These are phyloP conservation scores for Populus tomentosa DNA, from an alignment of 441 rosid genomes.

Conservation along the genomic window DNA sequence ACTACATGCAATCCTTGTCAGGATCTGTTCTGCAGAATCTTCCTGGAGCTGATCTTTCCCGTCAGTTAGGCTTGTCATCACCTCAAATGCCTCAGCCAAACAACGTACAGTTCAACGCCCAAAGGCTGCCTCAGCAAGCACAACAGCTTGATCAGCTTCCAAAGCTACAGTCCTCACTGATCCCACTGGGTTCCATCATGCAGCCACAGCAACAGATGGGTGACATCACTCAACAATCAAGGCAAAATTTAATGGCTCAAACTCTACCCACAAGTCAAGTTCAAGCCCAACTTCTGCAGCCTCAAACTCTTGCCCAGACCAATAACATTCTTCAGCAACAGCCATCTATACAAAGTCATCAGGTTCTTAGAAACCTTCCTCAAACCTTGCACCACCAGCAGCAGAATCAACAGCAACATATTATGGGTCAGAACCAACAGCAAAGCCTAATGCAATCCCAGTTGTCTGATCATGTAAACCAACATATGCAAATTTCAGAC, in stretches of 20 bases:
- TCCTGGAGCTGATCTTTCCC: constrained; percentile 46
- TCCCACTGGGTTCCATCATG: constrained; percentile 31
- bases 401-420: constrained; percentile 30
- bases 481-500: constrained; percentile 42
- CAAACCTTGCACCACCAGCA: constrained; percentile 49
- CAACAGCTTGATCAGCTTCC: constrained; percentile 46
- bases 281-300: constrained; percentile 50
- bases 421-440: constrained; percentile 40
- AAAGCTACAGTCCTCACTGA: constrained; percentile 37
- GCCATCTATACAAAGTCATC: constrained; percentile 38
- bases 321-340: constrained; percentile 45
- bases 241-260: constrained; percentile 46
- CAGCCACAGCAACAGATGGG: constrained; percentile 44
- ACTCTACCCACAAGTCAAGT: constrained; percentile 35
- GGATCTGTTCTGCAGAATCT: constrained; percentile 49
- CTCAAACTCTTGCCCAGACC: constrained; percentile 40
- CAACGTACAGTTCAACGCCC: constrained; percentile 43
- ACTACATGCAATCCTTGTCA: constrained; percentile 43
- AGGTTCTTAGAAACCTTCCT: constrained; percentile 40
- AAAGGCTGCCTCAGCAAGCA: constrained; percentile 48
- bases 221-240: constrained; percentile 42
- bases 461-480: constrained; percentile 43
- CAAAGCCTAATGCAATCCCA: constrained; percentile 34
- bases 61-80: constrained; percentile 45
- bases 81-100: constrained; percentile 49